Evolutionary conservation across 2,329 filamentous ascomycete genomes (phyloP).

Genomic region (Colletotrichum tabaci): DNA sequence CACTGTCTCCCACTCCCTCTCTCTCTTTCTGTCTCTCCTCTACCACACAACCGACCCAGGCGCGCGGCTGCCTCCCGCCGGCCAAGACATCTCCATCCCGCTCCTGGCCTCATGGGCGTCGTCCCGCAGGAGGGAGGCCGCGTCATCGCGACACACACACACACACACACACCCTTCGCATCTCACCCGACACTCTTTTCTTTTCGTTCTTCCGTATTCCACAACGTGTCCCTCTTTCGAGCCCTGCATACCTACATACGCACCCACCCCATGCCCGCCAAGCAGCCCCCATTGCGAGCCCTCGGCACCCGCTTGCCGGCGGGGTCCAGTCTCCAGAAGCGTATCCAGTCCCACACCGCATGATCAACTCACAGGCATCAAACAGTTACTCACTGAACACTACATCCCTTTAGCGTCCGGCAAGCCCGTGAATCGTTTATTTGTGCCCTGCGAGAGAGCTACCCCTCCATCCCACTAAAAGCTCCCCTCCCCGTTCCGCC

Average conservation of each 20-base stretch:
- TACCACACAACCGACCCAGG: conserved; percentile 14
- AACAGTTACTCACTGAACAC: not conserved
- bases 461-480: conserved; percentile 38
- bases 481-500: conserved; percentile 7
- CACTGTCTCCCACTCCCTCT: not conserved
- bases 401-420: not conserved
- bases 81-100: conserved; percentile 15
- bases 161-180: not conserved
- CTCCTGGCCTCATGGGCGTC: not conserved
- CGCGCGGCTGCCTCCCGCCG: conserved; percentile 34
- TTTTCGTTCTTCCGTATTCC: not conserved
- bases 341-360: conserved; percentile 3
- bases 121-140: conserved; percentile 18
- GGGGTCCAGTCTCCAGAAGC: conserved; percentile 8
- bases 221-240: conserved; percentile 18
- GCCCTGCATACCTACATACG: conserved; percentile 23
- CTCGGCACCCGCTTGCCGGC: conserved; percentile 40
- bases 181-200: not conserved
- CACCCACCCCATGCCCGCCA: conserved; percentile 28
- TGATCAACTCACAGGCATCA: not conserved
- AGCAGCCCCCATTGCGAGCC: conserved; percentile 33
- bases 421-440: conserved; percentile 3
- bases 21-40: not conserved
- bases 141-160: conserved; percentile 21
- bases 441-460: not conserved